Base-by-base conservation (phyloP, 139 green algal species). In the Haematococcus sp. region DNA sequence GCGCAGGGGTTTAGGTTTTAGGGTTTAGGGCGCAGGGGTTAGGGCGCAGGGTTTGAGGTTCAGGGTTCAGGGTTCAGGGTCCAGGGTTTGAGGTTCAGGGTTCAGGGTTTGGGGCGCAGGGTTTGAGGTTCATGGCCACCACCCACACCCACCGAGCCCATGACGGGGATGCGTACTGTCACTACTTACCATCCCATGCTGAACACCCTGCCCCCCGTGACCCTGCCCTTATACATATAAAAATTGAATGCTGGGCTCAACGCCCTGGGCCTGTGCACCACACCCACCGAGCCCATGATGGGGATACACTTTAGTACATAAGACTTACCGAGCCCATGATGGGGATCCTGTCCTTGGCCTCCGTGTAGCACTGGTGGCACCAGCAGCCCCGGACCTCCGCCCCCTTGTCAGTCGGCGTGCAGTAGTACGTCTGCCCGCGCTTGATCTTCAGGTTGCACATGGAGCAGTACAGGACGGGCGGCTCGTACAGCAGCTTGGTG, bases 401-500 rank as follows among this genome's bases (percentile, higher is more conserved):
- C 17, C 63, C 63, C 32, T 69, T 49, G 80, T 64, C 82, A 66
- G 44, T 40, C 23, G 79, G 73, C 17, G 83, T 88, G 44, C 52
- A 70, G 75, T 91, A 87, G 74, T 91, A 95, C 13, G 88, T 87
- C 77, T 94, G 88, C 44, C 93, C 89, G 63, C 92, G 87, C 87
- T 98, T 98, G 87, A 99, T 98, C 59, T 91, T 90, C 69, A 88
- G 78, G 2, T 79, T 87, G 79, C 96, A 99, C 46, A 59, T 58
- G 25, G 86, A 91, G 86, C 96, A 99, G 85, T 97, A 98, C 52
- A 99, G 76, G 28, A 90, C 87, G 20, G 92, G 92, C 32, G 96
- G 95, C 86, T 99, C 95, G 80, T 98, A 99, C 11, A 84, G 91
- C 28, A 98, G 86, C 61, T 91, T 92, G 31, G 88, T 90, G 5